Conservation (phyloP, 805 yeast species). For the Candida suzukii region DNA sequence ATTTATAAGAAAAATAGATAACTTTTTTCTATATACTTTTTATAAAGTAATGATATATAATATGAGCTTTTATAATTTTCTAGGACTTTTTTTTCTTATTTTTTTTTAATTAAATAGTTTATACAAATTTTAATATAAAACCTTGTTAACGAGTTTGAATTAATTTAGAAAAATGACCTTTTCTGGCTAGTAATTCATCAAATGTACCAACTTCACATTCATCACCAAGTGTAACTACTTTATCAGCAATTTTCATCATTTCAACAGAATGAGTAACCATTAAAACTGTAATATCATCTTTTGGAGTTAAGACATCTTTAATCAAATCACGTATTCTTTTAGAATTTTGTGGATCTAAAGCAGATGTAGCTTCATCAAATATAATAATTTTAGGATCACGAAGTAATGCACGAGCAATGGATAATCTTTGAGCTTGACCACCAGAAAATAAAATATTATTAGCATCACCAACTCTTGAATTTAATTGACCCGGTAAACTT, state of each 20-base stretch:
- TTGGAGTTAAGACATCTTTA: conserved; percentile 20
- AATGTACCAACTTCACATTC: conserved; percentile 38
- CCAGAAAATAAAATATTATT: conserved; percentile 56
- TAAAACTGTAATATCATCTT: conserved; percentile 34
- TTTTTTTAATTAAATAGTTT: background rate
- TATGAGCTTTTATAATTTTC: background rate
- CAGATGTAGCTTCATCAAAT: conserved; percentile 87
- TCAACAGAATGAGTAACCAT: conserved; percentile 71
- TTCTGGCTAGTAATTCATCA: conserved; percentile 4
- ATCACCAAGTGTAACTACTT: conserved; percentile 39
- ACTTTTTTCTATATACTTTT: too few species aligned
- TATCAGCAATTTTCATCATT: conserved; percentile 53
- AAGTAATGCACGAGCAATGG: conserved; percentile 76
- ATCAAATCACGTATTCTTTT: conserved; percentile 44
- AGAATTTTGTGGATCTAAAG: conserved; percentile 65
- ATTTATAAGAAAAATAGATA: conserved; percentile 14
- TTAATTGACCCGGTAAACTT: conserved; percentile 48
- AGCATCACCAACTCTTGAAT: conserved; percentile 50
- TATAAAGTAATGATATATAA: too few species aligned
- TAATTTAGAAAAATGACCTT: conserved; percentile 8
- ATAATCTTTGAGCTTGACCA: conserved; percentile 84
- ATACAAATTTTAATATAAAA: too few species aligned
- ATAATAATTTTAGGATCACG: conserved; percentile 59
- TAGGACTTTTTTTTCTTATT: background rate
- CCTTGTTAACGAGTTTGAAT: conserved; percentile 7